Percentiles rank a stretch among this genome's conserved stretches.
These are phyloP conservation scores for Sedum album DNA, from an alignment of 164 flowering plant genomes.

Conservation along the genomic window DNA sequence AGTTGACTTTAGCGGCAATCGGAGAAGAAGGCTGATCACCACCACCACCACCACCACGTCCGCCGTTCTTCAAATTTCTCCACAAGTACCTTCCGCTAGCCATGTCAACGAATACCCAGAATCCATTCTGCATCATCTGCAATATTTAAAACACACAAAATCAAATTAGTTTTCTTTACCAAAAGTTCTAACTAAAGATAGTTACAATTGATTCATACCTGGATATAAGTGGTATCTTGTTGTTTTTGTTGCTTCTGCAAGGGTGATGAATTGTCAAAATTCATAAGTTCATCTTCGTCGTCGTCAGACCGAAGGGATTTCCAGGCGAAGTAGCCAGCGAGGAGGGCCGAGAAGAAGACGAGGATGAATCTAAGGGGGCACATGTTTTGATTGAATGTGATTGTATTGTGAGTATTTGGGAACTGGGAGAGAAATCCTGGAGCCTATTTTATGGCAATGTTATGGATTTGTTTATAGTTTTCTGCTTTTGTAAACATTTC, in stretches of 20 bases:
- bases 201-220: constrained; percentile 18
- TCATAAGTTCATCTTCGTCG: constrained; percentile 12
- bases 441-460: background rate
- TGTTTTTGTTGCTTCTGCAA: background rate
- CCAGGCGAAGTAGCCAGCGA: constrained; percentile 74
- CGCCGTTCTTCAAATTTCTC: constrained; percentile 39
- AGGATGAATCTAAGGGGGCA: constrained; percentile 70
- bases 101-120: constrained; percentile 74
- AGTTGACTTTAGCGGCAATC: background rate
- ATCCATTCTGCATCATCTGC: constrained; percentile 36
- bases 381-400: constrained; percentile 25
- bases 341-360: constrained; percentile 63
- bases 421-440: background rate
- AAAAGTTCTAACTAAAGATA: no score
- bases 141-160: background rate
- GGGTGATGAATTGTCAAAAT: constrained; percentile 12
- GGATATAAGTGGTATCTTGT: constrained; percentile 20
- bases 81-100: constrained; percentile 70
- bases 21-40: background rate
- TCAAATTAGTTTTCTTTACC: background rate
- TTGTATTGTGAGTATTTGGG: background rate
- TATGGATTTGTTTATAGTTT: background rate
- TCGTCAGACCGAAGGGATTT: constrained; percentile 33
- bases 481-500: background rate
- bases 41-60: background rate